Base-by-base conservation (phyloP, 768 basidiomycete species). In the Naematelia aurantialba region DNA sequence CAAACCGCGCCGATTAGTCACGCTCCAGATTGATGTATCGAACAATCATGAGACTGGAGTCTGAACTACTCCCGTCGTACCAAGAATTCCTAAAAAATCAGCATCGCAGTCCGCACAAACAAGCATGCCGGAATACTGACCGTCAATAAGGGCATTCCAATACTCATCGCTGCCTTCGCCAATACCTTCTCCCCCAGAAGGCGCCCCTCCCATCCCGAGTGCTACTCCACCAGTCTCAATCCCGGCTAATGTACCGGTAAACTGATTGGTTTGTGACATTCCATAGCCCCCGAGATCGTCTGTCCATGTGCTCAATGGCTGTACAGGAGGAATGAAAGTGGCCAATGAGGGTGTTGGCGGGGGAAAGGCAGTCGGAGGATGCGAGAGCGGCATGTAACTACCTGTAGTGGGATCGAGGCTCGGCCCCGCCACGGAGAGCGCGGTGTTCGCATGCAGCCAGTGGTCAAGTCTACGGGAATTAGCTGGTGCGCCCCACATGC, bases 61-160 rank as follows among this genome's bases (percentile, higher is more conserved):
- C 27, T 24, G 52, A 4, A 39, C 52, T 11, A 30, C 30, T 21
- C 52, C 34, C 5, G 52, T 52, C 27, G 52, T 52, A 30, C 52
- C 52, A 24, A 52, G 30, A 24, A 52, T 45, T 13, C 54, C 54
- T 55, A 11, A 4, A 13, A 29, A 30, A 47, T 21, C 49, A 51
- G 49, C 22, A 11, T 49, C 47, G 11, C 22, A 22, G 10, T 26
- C 17, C 8, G 24, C 24, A 52, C 21, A 21, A 10, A 10, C 12
- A 17, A 11, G 5, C 17, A 10, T 52, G 27, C 17, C 50, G 8
- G 25, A 47, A 19, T 8, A 69, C 75, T 62, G 27, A 76, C 75
- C 75, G 64, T 76, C 75, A 54, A 76, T 76, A 57, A 76, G 52
- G 0, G 73, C 62, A 58, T 76, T 74, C 75, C 75, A 76, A 49